Evolutionary conservation across 1,284 basidiomycete species (phyloP).

Genomic region (Ustilago xerochloae): DNA sequence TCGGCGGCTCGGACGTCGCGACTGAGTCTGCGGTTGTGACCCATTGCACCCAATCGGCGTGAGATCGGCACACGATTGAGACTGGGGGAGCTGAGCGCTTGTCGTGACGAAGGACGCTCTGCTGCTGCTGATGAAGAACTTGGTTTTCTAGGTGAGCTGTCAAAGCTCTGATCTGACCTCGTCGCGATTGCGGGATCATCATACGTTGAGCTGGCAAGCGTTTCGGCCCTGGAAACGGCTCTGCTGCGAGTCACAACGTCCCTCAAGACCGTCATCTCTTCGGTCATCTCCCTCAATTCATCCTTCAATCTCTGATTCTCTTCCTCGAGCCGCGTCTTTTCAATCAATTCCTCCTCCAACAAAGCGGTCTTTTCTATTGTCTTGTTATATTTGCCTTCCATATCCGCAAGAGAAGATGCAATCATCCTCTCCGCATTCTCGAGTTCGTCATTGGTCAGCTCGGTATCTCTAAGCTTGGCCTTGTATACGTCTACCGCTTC

Average conservation of each 20-base stretch:
- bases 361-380: constrained; percentile 96
- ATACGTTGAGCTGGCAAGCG: constrained; percentile 32
- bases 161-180: constrained; percentile 31
- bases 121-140: neutral
- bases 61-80: constrained; percentile 35
- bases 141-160: constrained; percentile 37
- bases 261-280: constrained; percentile 84
- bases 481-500: constrained; percentile 65
- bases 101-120: constrained; percentile 31
- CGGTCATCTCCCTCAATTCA: constrained; percentile 87
- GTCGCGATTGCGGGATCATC: constrained; percentile 23
- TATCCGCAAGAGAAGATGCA: constrained; percentile 87
- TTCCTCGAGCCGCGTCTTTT: constrained; percentile 89
- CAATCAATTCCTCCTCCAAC: constrained; percentile 93
- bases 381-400: constrained; percentile 88
- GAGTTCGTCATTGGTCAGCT: constrained; percentile 66
- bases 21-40: constrained; percentile 42
- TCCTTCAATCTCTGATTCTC: constrained; percentile 91
- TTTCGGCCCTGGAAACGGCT: constrained; percentile 15
- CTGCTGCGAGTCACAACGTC: constrained; percentile 69
- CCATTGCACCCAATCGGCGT: constrained; percentile 33
- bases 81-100: constrained; percentile 39
- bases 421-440: constrained; percentile 74
- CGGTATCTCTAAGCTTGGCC: constrained; percentile 63
- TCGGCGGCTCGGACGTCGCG: constrained; percentile 40